Percentiles rank a stretch among this genome's conserved stretches.
These are phyloP conservation scores for Bremia lactucae DNA, from an alignment of 352 stramenopile genomes.

Conservation along the genomic window DNA sequence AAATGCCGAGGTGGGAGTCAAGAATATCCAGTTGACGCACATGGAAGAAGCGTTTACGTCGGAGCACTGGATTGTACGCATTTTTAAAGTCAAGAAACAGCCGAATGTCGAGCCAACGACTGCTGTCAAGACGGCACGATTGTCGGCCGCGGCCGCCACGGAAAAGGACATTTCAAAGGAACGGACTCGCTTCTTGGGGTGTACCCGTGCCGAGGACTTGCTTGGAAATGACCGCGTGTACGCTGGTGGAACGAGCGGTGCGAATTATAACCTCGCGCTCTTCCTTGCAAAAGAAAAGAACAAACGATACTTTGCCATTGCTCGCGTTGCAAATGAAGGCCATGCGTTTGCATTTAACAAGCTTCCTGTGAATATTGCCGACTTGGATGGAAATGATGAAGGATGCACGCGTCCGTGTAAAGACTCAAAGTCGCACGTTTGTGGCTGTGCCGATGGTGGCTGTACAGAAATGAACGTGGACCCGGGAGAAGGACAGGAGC, in stretches of 20 bases:
- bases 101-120: slow-evolving; percentile 69
- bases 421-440: slow-evolving; percentile 65
- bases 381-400: slow-evolving; percentile 70
- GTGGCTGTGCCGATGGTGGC: slow-evolving; percentile 74
- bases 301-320: slow-evolving; percentile 85
- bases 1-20: slow-evolving; percentile 83
- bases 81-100: slow-evolving; percentile 90
- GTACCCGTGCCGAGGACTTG: slow-evolving; percentile 70
- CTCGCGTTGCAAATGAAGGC: slow-evolving; percentile 63
- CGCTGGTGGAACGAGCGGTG: slow-evolving; percentile 72
- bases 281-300: slow-evolving; percentile 71
- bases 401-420: slow-evolving; percentile 71
- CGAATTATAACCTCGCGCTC: slow-evolving; percentile 85
- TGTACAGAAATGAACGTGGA: slow-evolving; percentile 64
- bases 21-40: slow-evolving; percentile 86
- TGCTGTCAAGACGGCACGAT: slow-evolving; percentile 46
- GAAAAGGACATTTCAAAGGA: slow-evolving; percentile 57
- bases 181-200: slow-evolving; percentile 79
- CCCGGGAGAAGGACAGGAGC: slow-evolving; percentile 68
- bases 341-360: slow-evolving; percentile 88
- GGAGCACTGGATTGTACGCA: slow-evolving; percentile 93
- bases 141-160: slow-evolving; percentile 34
- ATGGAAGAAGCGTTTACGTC: slow-evolving; percentile 91
- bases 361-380: slow-evolving; percentile 44
- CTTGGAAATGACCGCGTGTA: slow-evolving; percentile 84